Percentiles rank a stretch among this genome's conserved stretches.
phyloP scores from a whole-genome alignment of 345 rosid genomes.

The Odontarrhena argentea region DNA sequence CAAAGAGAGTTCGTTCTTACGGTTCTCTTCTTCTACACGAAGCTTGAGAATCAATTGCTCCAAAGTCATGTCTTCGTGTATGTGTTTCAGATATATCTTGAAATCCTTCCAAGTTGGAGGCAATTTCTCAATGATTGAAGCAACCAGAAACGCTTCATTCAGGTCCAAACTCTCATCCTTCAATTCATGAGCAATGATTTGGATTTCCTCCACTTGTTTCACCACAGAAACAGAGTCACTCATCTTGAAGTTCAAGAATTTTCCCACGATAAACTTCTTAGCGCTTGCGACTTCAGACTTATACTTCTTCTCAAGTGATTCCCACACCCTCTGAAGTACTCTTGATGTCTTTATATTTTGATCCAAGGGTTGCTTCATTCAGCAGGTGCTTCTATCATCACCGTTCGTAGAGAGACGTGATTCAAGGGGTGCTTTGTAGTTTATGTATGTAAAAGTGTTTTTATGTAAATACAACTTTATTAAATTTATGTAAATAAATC shows the following conservation, averaged over 20 bases:
- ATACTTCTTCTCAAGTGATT: background rate
- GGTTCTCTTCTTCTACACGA: background rate
- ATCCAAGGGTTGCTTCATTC: too few relatives aligned
- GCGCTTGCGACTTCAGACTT: background rate
- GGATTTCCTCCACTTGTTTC: background rate
- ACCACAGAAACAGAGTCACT: background rate
- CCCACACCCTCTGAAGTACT: background rate
- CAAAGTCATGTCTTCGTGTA: background rate
- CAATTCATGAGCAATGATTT: background rate
- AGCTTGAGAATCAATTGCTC: slow-evolving; percentile 1
- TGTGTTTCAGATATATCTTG: background rate
- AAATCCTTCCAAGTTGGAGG: slow-evolving; percentile 13
- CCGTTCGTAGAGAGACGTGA: too few relatives aligned
- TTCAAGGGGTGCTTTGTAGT: too few relatives aligned
- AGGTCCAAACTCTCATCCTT: background rate
- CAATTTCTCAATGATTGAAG: background rate
- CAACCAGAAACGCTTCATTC: background rate
- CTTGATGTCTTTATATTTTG: too few relatives aligned
- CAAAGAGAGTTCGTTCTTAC: background rate
- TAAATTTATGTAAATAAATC: too few relatives aligned
- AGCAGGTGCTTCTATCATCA: too few relatives aligned
- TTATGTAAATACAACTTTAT: too few relatives aligned
- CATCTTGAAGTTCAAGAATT: slow-evolving; percentile 8
- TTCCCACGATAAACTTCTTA: background rate
- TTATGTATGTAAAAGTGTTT: too few relatives aligned